Percentiles rank a stretch among this genome's conserved stretches.
Conservation (phyloP, 164 flowering plant species). For the Piper longum region DNA sequence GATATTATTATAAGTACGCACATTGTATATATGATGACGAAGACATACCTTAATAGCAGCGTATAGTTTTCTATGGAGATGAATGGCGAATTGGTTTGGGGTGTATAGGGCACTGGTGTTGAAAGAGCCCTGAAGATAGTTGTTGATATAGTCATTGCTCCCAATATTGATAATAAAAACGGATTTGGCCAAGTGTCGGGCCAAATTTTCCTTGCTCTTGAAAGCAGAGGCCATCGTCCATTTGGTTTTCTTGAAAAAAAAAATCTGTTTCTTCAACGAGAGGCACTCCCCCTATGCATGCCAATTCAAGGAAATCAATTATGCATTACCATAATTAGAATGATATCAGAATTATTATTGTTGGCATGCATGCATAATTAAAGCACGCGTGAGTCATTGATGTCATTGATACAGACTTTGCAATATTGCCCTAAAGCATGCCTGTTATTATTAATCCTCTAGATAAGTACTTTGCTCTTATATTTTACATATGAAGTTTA, state of each 20-base stretch:
- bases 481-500: too few relatives aligned
- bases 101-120: slow-evolving; percentile 1
- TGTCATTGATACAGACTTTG: too few relatives aligned
- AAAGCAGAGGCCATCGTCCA: neutral
- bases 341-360: too few relatives aligned
- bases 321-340: too few relatives aligned
- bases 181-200: slow-evolving; percentile 1
- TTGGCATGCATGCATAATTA: too few relatives aligned
- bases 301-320: neutral
- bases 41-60: neutral
- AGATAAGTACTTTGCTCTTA: too few relatives aligned
- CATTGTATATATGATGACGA: too few relatives aligned
- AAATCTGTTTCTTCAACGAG: neutral
- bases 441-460: too few relatives aligned
- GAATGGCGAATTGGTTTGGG: neutral
- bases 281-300: neutral
- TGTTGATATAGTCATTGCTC: slow-evolving; percentile 6
- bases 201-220: neutral
- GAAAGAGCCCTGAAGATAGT: slow-evolving; percentile 1
- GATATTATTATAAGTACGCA: too few relatives aligned
- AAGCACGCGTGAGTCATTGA: too few relatives aligned
- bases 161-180: slow-evolving; percentile 2
- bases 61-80: neutral
- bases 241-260: neutral
- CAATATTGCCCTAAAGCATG: too few relatives aligned